Evolutionary conservation across 2,329 filamentous ascomycete species (phyloP), one percentile per base, ranked within the genome.

Genomic region (Chaetomiaceae sp.): DNA sequence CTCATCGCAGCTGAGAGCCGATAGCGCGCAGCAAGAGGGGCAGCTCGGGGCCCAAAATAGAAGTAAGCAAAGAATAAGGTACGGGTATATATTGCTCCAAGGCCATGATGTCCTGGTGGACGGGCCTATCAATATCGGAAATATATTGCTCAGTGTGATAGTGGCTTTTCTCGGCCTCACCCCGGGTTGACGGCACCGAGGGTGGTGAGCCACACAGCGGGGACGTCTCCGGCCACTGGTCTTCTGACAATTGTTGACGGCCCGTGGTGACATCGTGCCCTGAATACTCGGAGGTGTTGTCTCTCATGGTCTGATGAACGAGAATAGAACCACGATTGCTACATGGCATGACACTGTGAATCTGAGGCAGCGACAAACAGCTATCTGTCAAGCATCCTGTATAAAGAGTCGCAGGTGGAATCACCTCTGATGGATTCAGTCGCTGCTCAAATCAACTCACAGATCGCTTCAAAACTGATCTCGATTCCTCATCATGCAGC

Each of bases 401-500:
- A 24, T 24, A 12, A 9, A 35, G 18, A n/a, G n/a, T n/a, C n/a
- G n/a, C n/a, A n/a, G n/a, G n/a, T n/a, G n/a, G n/a, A n/a, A n/a
- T n/a, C n/a, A n/a, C n/a, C n/a, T n/a, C n/a, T n/a, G n/a, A n/a
- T n/a, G n/a, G n/a, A n/a, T n/a, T n/a, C n/a, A n/a, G n/a, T n/a
- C n/a, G n/a, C 10, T 20, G 5, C 7, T 12, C 20, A 27, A 4
- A 5, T 27, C 15, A 19, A 35, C n/a, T 19, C 20, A 32, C n/a
- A 5, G 27, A 17, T 42, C n/a, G 26, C 2, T 11, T 14, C 1
- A 34, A 33, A 24, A 9, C 9, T 24, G 6, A 24, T 24, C 5
- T n/a, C 18, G 37, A 44, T 39, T 24, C 22, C 6, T 12, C 27
- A 30, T n/a, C n/a, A 53, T 50, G 45, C 46, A 47, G 38, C 42